Evolutionary conservation across 805 yeast genomes (phyloP).

Genomic region (Metschnikowia proteae): DNA sequence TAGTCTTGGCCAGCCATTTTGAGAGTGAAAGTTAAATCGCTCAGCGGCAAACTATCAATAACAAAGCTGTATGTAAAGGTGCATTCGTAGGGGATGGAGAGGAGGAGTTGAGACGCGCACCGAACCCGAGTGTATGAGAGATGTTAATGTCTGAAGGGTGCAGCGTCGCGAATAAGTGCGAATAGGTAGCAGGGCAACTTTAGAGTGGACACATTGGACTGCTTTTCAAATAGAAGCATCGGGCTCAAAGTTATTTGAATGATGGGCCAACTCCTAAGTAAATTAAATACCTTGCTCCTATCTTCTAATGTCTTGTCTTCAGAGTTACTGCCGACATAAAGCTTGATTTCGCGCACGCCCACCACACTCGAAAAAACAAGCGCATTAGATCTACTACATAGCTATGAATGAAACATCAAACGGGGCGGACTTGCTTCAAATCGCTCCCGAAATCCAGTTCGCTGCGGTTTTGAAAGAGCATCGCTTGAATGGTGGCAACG

Average conservation of each 20-base stretch:
- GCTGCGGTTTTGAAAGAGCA: conserved; percentile 29
- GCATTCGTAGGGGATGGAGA: conserved; percentile 1
- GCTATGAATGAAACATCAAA: conserved; percentile 10
- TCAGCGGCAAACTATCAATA: neutral
- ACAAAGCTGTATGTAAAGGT: neutral
- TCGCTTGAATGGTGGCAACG: conserved; percentile 28
- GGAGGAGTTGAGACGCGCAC: conserved; percentile 1
- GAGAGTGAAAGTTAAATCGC: neutral
- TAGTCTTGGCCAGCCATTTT: neutral
- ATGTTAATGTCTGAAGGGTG: neutral
- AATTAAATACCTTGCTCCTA: no score
- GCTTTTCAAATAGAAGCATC: no score
- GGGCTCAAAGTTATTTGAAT: no score
- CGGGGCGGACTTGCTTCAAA: conserved; percentile 1
- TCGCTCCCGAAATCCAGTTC: conserved; percentile 22
- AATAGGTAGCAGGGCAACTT: neutral
- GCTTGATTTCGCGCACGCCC: conserved; percentile 4
- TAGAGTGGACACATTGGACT: no score
- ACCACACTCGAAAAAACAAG: neutral
- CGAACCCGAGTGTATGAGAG: neutral
- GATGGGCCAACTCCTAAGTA: no score
- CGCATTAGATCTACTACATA: neutral
- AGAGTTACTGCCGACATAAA: neutral
- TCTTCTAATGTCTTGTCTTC: no score
- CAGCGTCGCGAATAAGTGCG: neutral